Conservation (phyloP, 2,329 filamentous ascomycete genomes). For the Hypoxylon sp. region DNA sequence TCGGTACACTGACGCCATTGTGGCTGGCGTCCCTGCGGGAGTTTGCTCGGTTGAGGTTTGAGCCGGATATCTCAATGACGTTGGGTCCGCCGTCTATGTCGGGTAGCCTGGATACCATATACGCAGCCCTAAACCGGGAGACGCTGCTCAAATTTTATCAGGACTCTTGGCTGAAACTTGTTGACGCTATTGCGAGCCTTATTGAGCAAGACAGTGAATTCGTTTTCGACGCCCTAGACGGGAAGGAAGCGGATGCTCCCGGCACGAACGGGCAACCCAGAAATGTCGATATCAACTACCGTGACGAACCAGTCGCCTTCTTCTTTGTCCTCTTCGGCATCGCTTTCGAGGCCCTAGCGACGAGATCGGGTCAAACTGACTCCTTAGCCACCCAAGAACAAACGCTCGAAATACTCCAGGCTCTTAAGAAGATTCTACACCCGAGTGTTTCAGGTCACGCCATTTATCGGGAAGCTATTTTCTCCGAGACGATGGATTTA, state of each 20-base stretch:
- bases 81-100: conserved; percentile 85
- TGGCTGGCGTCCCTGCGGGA: conserved; percentile 95
- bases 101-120: conserved; percentile 91
- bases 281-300: conserved; percentile 91
- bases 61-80: conserved; percentile 96
- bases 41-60: conserved; percentile 92
- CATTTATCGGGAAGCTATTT: conserved; percentile 95
- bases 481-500: conserved; percentile 96
- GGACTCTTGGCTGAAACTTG: conserved; percentile 95
- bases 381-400: conserved; percentile 81
- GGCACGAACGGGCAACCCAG: conserved; percentile 69
- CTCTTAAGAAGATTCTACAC: conserved; percentile 93
- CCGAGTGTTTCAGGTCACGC: conserved; percentile 96
- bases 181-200: conserved; percentile 96
- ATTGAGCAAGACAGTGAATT: conserved; percentile 99
- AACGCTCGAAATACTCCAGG: conserved; percentile 88
- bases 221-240: conserved; percentile 96
- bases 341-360: conserved; percentile 94
- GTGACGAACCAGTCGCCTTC: conserved; percentile 97
- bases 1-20: conserved; percentile 88
- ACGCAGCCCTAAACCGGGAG: conserved; percentile 93
- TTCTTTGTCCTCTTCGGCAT: conserved; percentile 99
- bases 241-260: conserved; percentile 74
- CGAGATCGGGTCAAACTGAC: conserved; percentile 77
- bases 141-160: conserved; percentile 96